Percentiles rank a stretch among this genome's conserved stretches.
phyloP scores from a whole-genome alignment of 1,139 yeast species.

The Chernovozyma aurita region DNA sequence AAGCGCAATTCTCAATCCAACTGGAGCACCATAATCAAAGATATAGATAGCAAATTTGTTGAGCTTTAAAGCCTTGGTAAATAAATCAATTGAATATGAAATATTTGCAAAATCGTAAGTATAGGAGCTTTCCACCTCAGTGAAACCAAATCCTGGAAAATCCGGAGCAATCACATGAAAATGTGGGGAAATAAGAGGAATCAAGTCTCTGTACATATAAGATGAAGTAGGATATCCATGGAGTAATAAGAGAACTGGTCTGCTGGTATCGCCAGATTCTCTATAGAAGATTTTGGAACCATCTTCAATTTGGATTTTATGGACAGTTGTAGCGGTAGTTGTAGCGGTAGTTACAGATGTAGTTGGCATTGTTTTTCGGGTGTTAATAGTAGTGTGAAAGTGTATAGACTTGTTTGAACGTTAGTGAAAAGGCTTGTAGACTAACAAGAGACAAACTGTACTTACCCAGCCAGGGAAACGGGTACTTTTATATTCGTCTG shows the following conservation, averaged over 20 bases:
- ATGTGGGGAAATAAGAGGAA: conserved; percentile 28
- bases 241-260: conserved; percentile 30
- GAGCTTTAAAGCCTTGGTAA: conserved; percentile 23
- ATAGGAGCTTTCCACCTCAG: conserved; percentile 23
- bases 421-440: no score
- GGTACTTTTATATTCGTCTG: no score
- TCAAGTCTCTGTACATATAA: conserved; percentile 29
- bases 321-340: background rate
- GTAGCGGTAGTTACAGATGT: no score
- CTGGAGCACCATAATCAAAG: conserved; percentile 44
- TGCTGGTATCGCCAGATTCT: conserved; percentile 27
- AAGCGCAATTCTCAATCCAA: conserved; percentile 32
- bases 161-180: conserved; percentile 43
- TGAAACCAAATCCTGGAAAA: conserved; percentile 40
- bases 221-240: conserved; percentile 46
- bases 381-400: no score
- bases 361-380: no score
- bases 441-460: no score
- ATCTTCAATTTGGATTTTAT: conserved; percentile 8
- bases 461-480: no score
- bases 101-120: conserved; percentile 27
- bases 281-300: conserved; percentile 30
- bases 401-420: no score
- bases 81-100: conserved; percentile 25
- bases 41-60: conserved; percentile 27